Evolutionary conservation across 208 protist genomes (phyloP), one percentile per base, ranked within the genome.

Genomic region (Leishmania gerbilli): DNA sequence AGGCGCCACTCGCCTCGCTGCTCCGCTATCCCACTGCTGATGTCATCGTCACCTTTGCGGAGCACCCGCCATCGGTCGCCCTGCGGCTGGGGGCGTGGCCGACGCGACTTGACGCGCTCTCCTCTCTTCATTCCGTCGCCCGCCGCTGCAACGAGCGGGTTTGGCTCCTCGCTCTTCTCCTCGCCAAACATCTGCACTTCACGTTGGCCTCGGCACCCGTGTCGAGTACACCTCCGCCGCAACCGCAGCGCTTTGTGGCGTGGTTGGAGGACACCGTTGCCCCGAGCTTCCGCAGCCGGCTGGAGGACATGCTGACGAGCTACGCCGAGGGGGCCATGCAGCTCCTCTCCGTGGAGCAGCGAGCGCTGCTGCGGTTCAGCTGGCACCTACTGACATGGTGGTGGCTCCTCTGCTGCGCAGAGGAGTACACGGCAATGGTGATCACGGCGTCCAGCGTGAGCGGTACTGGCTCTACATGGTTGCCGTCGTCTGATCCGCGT

Each of bases 261-360:
- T 75, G 64, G 65, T n/a, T 79, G 62, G 1, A 17, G 53, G 37
- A 65, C 37, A 49, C 24, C 37, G 69, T 80, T 0, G 75, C 75
- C 15, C 47, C 37, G 24, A 71, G 0, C 19, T 78, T 92, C 45
- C 75, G 55, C 15, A 45, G 3, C 17, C 81, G 76, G 4, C 68
- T 84, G 51, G 83, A 93, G 1, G 71, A 47, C 15, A 79, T 89
- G 72, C 55, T 86, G 1, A 49, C 21, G 40, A 45, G 62, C 19
- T 93, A 91, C 75, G 89, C 87, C 1, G 89, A 93, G 27, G 89
- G 87, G 0, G 85, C 87, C 11, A 64, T 88, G 65, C 87, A 85
- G 4, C n/a, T 75, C 21, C 68, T 89, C 24, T 79, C 68, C 45
- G 45, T 51, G 5, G 80, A 90, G 68, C 89, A 93, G 77, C 88